phyloP scores from a whole-genome alignment of 2,329 filamentous ascomycete species.

The Dactylellina drechsleri region DNA sequence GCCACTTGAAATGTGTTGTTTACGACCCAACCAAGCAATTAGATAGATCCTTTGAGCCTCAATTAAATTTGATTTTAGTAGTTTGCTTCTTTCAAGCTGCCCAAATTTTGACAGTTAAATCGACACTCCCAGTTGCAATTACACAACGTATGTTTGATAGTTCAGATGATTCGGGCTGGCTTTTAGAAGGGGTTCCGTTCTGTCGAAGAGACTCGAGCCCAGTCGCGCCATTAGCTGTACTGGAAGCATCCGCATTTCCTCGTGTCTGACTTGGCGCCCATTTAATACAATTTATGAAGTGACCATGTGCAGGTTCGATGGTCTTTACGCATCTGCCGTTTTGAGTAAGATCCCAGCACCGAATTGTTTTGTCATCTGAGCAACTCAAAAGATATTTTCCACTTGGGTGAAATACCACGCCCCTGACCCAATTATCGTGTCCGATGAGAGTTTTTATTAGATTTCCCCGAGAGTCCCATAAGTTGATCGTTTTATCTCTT shows the following conservation, averaged over 20 bases:
- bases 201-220: conserved; percentile 65
- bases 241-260: conserved; percentile 63
- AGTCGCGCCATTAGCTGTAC: conserved; percentile 62
- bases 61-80: neutral
- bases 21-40: too few species aligned
- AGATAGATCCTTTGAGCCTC: too few species aligned
- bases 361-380: conserved; percentile 87
- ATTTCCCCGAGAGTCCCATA: conserved; percentile 88
- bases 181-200: conserved; percentile 63
- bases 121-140: conserved; percentile 86
- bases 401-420: conserved; percentile 86
- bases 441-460: conserved; percentile 84
- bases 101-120: conserved; percentile 81
- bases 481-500: conserved; percentile 86
- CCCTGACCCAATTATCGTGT: conserved; percentile 94
- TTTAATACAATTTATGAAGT: conserved; percentile 85
- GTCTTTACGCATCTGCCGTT: conserved; percentile 90
- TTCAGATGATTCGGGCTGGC: conserved; percentile 63
- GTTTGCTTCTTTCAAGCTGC: conserved; percentile 64
- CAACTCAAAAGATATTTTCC: conserved; percentile 89
- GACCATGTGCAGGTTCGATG: conserved; percentile 78
- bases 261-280: conserved; percentile 82
- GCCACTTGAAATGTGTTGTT: neutral
- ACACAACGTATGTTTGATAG: conserved; percentile 79
- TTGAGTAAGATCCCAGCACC: conserved; percentile 92